Evolutionary conservation across 306 rosid species (phyloP), one percentile per base, ranked within the genome.

Genomic region (Ochetophila trinervis): DNA sequence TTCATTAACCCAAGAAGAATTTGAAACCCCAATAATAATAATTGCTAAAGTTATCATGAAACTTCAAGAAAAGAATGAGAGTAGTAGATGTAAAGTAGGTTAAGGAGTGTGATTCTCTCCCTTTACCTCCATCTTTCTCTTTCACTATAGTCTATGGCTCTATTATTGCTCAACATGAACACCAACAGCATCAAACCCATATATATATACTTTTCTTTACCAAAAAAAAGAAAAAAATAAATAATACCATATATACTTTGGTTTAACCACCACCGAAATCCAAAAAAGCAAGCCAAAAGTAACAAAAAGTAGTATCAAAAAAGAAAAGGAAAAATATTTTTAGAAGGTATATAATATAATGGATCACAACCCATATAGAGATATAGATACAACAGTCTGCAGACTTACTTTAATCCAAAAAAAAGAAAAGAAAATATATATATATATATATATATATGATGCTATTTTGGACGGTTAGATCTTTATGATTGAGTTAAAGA

Each of bases 81-180:
- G 45, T 82, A 80, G 80, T 73, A 74, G 78, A 74, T 82, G 84
- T 70, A 81, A 78, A 65, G 87, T 77, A 79, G 85, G 53, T 62
- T 45, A 37, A 44, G 18, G 60, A 66, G 81, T 53, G 71, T 76
- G 86, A 84, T 82, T 84, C 87, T 60, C 65, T 40, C 40, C 56
- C 22, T 21, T 30, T 23, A 72, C 61, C 49, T 83, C 58, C 57
- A 72, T 18, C 72, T 79, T 71, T 85, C 81, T 27, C 73, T 83
- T 71, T 80, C 82, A 78, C 35, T 70, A 16, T 47, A 62, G 23
- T 30, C 48, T n/a, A 17, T 27, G 44, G 50, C 74, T 74, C 74
- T 75, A 84, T 77, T 79, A 79, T 88, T 85, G 86, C 74, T 64
- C 80, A 72, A 74, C 73, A 77, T 71, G 83, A 87, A 81, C 82